Evolutionary conservation across 164 flowering plant genomes (phyloP).

Genomic region (Piper longum): DNA sequence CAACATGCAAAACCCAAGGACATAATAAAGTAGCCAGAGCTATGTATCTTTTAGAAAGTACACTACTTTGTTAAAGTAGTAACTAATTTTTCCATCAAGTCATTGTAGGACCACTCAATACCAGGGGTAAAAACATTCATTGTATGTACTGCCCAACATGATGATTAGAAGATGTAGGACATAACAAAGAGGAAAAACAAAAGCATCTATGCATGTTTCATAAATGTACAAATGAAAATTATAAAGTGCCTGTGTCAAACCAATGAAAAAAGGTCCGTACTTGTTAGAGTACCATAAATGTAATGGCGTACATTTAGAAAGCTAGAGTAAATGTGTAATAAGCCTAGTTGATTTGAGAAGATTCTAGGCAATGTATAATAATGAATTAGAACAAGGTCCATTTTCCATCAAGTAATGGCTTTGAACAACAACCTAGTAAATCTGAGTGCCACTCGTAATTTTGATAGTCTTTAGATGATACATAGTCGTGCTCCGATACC

Average conservation of each 20-base stretch:
- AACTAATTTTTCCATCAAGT: too few species aligned
- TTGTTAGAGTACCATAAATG: background rate
- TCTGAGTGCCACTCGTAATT: conserved; percentile 88
- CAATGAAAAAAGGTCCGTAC: background rate
- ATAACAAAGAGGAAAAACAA: background rate
- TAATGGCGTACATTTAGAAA: too few species aligned
- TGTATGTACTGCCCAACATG: background rate
- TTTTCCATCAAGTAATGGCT: conserved; percentile 46
- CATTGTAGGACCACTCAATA: background rate
- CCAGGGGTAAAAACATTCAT: background rate
- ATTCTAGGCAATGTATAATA: too few species aligned
- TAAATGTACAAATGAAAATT: too few species aligned
- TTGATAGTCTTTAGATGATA: conserved; percentile 32
- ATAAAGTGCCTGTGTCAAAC: too few species aligned
- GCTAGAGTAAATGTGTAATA: too few species aligned
- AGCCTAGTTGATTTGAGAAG: too few species aligned
- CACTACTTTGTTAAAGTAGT: too few species aligned
- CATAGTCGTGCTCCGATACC: conserved; percentile 54
- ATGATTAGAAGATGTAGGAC: background rate
- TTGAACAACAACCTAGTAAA: conserved; percentile 87
- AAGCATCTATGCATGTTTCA: background rate
- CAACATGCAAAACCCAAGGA: too few species aligned
- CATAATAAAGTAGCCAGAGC: too few species aligned
- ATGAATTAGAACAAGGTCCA: too few species aligned
- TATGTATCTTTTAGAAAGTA: too few species aligned